Percentiles rank a stretch among this genome's conserved stretches.
phyloP scores from a whole-genome alignment of 2,329 filamentous ascomycete genomes.

The Chrysosphaeria jannelii region DNA sequence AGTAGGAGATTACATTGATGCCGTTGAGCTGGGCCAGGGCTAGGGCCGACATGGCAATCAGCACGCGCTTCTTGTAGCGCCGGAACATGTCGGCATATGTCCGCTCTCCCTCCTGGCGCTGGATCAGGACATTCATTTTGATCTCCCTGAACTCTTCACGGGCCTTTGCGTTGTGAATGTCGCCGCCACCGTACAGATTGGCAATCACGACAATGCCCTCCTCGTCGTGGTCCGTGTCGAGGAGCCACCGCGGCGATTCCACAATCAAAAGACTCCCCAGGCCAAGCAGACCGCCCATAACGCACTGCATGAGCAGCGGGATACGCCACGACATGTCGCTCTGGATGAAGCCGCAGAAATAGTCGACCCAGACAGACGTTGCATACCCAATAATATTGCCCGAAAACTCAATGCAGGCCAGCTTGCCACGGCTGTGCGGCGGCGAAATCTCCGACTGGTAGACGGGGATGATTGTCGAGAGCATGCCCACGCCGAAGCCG shows the following conservation, averaged over 20 bases:
- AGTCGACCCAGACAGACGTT: slow-evolving; percentile 94
- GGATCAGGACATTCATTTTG: slow-evolving; percentile 86
- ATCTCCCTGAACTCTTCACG: slow-evolving; percentile 94
- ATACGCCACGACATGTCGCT: slow-evolving; percentile 71
- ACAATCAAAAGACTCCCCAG: slow-evolving; percentile 77
- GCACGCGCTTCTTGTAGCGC: slow-evolving; percentile 68
- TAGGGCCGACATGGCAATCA: slow-evolving; percentile 97
- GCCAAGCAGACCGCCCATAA: slow-evolving; percentile 71
- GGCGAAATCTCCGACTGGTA: slow-evolving; percentile 92
- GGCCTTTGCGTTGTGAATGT: slow-evolving; percentile 78
- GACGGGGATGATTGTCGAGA: slow-evolving; percentile 76
- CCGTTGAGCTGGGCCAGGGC: slow-evolving; percentile 88
- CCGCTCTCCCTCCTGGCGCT: slow-evolving; percentile 83
- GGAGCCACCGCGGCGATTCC: slow-evolving; percentile 86
- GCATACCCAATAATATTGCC: slow-evolving; percentile 92
- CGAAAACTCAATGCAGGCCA: slow-evolving; percentile 93
- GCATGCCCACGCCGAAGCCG: slow-evolving; percentile 60
- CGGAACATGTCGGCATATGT: slow-evolving; percentile 85
- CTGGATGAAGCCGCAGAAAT: slow-evolving; percentile 76
- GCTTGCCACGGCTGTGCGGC: slow-evolving; percentile 78
- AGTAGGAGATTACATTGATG: slow-evolving; percentile 99
- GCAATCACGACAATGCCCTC: slow-evolving; percentile 96
- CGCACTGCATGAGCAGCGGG: slow-evolving; percentile 69
- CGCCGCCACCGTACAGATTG: slow-evolving; percentile 82
- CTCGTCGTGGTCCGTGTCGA: slow-evolving; percentile 94